Conservation (phyloP, 768 basidiomycete genomes). For the Tricholoma sp. region DNA sequence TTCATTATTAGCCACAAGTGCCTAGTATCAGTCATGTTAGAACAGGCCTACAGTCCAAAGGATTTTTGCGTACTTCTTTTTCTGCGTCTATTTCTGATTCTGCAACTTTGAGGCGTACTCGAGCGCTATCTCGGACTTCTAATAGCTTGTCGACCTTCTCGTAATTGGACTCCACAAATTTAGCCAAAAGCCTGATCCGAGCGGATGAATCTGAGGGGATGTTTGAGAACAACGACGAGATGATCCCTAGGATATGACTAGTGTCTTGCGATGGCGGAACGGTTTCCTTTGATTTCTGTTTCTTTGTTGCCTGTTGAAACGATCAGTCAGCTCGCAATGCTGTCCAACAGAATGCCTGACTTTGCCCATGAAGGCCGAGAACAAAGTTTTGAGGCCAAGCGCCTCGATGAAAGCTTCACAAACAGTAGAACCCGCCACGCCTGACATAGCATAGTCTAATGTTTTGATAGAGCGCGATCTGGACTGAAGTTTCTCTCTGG, state of each 20-base stretch:
- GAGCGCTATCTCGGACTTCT: conserved; percentile 76
- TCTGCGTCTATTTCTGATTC: conserved; percentile 69
- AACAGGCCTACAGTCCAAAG: not conserved
- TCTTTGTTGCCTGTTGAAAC: conserved; percentile 45
- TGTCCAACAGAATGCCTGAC: conserved; percentile 30
- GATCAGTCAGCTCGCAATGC: conserved; percentile 9
- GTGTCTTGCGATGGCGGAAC: conserved; percentile 72
- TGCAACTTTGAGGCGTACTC: conserved; percentile 49
- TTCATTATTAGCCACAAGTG: conserved; percentile 32
- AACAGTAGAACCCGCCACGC: conserved; percentile 55
- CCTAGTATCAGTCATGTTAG: conserved; percentile 33
- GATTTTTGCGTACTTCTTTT: conserved; percentile 45
- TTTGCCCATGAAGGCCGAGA: conserved; percentile 93
- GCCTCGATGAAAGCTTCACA: conserved; percentile 88
- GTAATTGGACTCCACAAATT: conserved; percentile 91
- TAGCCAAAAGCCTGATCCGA: conserved; percentile 79
- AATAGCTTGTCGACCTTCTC: conserved; percentile 93
- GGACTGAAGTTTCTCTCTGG: conserved; percentile 78
- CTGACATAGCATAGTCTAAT: conserved; percentile 87
- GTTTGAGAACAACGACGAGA: conserved; percentile 83
- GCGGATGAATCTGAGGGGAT: conserved; percentile 79
- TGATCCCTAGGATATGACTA: conserved; percentile 82
- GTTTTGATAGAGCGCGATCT: conserved; percentile 85
- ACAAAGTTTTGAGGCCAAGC: conserved; percentile 84
- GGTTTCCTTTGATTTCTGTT: conserved; percentile 46